Base-by-base conservation (phyloP, 139 green algal genomes). In the Micromonas commoda region DNA sequence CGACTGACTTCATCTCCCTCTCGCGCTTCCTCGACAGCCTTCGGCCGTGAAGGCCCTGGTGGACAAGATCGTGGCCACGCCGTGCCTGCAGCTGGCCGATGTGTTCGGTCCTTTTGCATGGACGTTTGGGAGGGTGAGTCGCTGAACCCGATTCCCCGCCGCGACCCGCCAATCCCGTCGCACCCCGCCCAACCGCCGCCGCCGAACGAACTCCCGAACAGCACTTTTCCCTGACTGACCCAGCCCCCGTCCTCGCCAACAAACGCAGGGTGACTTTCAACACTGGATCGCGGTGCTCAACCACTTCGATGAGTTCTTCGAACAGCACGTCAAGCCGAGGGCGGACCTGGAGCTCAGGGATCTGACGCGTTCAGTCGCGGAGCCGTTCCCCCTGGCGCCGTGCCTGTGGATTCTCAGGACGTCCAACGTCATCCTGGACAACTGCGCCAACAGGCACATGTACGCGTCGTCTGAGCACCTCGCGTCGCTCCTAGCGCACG, bases 381-480 rank as follows among this genome's bases (percentile, higher is more conserved):
- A 19, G n/a, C 78, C 83, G 1, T 91, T 96, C 57, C 90, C 91
- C 1, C 64, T 76, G 1, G 78, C 73, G 0, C 81, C 61, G 2
- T 79, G 87, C 65, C 39, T 94, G 9, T 82, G 85, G 2, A 81
- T 94, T 1, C 82, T 97, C 64, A 80, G 80, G 13, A 85, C 85
- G 9, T 92, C 90, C 28, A 53, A 78, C 3, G 66, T 84, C 1
- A 85, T 97, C 5, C 79, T 97, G 73, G 92, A 97, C 39, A 91
- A 94, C 72, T 95, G 92, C 87, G 89, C 77, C 76, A 97, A 94
- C 85, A 95, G 94, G 83, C 87, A 93, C 61, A 73, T 92, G 60
- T 97, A 96, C 80, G 76, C 84, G 6, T 96, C 90, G 0, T 75
- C 39, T 77, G 87, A 96, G 89, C 89, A 93, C 74, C 82, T 96